phyloP scores from a whole-genome alignment of 2,329 filamentous ascomycete species.

The Pseudocercospora fijiensis region DNA sequence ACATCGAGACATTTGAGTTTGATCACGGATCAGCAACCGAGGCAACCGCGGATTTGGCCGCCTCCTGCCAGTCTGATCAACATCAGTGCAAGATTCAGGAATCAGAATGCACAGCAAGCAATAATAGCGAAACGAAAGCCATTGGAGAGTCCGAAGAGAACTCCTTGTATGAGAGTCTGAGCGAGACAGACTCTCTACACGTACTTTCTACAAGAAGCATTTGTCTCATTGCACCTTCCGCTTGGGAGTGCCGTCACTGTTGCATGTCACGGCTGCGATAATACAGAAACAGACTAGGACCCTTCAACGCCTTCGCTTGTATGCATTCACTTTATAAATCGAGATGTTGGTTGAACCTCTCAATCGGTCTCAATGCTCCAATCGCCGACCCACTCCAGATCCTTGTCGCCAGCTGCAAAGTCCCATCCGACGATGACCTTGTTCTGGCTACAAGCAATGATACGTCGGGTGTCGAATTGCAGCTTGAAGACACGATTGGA shows the following conservation, averaged over 20 bases:
- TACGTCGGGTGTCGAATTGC: slow-evolving; percentile 89
- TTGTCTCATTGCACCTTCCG: background rate
- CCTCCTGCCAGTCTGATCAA: background rate
- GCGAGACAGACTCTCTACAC: background rate
- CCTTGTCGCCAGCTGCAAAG: slow-evolving; percentile 82
- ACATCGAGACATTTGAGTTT: background rate
- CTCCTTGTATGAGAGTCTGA: background rate
- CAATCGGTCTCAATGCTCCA: slow-evolving; percentile 37
- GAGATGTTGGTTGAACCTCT: background rate
- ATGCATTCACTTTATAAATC: background rate
- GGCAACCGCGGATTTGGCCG: slow-evolving; percentile 1
- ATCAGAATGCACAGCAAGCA: background rate
- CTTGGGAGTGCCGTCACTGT: background rate
- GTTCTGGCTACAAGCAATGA: slow-evolving; percentile 92
- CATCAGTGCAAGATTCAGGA: background rate
- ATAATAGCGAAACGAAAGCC: background rate
- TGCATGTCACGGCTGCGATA: background rate
- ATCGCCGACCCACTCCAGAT: slow-evolving; percentile 45
- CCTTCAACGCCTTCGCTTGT: background rate
- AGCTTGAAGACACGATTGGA: slow-evolving; percentile 82
- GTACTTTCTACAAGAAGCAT: background rate
- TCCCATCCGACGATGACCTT: slow-evolving; percentile 95
- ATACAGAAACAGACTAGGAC: background rate
- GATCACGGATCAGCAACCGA: slow-evolving; percentile 3
- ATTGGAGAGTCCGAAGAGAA: background rate